Evolutionary conservation across 129 eudicot species (phyloP), one percentile per base, ranked within the genome.

Genomic region (Ambrosia trifida): DNA sequence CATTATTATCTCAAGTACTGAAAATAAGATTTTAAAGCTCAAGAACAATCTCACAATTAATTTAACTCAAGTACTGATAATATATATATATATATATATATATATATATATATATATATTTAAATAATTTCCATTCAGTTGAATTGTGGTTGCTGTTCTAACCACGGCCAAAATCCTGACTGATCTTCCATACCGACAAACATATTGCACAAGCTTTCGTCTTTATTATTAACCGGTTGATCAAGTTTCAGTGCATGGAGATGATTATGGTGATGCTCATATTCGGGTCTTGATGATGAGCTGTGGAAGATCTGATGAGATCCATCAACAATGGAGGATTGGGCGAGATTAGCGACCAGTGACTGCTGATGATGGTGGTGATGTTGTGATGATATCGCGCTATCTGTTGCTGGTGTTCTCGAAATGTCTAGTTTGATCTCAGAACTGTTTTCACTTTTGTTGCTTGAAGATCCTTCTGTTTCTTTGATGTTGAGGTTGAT

Each of bases 91-190:
- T 56, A 41, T 52, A 28, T 40, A 24, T 36, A 70, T 24, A 38
- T 12, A 31, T 44, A 67, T 24, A 40, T 43, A 11, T 19, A 54
- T 24, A 24, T 24, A 24, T 24, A 24, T 24, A 24, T 24, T n/a
- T n/a, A n/a, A 24, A 24, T 24, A 24, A 1, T 24, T 24, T 24
- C 38, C 16, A 40, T 14, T 93, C 76, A 87, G 59, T 79, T 87
- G 81, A 87, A 89, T n/a, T 88, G 85, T 76, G 64, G 76, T 18
- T 83, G 95, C n/a, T 83, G 93, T 68, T 94, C 97, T 81, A 89
- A 64, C 99, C 99, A 94, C 32, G 99, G 97, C 99, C 99, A 94
- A 81, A 94, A 87, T 9, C 85, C 96, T 1, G 91, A 73, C 69
- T 87, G 98, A 80, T 93, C 98, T 49, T 94, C 99, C 38, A 87